Evolutionary conservation across 768 basidiomycete genomes (phyloP), one percentile per base, ranked within the genome.

Genomic region (Aureoboletus auriporus): DNA sequence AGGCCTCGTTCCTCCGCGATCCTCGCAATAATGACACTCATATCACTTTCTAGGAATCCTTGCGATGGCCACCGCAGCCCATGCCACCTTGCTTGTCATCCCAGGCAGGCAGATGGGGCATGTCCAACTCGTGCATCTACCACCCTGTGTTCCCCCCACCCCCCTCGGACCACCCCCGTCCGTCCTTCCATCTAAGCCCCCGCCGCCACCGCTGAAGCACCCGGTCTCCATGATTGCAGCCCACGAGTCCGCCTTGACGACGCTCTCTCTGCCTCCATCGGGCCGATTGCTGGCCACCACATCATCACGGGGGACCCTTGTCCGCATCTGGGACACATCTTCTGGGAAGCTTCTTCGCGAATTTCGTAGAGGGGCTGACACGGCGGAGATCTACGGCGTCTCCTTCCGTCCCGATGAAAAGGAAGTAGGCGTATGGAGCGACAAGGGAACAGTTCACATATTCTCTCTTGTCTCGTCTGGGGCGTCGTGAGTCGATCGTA

Each of bases 371-470:
- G 93, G 93, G 8, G 79, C 86, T 14, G 93, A 96, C 66, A 85
- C 89, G 59, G 93, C 93, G 27, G 84, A 88, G 59, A 93, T 95
- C 38, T 94, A 92, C 65, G 90, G 90, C 3, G 86, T 93, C 16
- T 84, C 86, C 11, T 92, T 94, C 66, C 78, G 92, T 33, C 84
- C 82, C 5, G 91, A 92, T 56, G 93, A 94, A 59, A 78, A 76
- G 49, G 89, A 93, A 56, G 71, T 95, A 0, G 90, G 89, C 59
- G 92, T 90, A 9, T 92, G 91, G 86, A 93, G 91, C 61, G 93
- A 96, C 66, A 96, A 96, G 68, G 93, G 93, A 31, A 96, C 93
- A 0, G 83, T 96, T 7, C 93, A 96, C 63, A 75, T 93, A 37
- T 95, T 94, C 67, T 82, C 86, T 37, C 74, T 95, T 20, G 74